Evolutionary conservation across 169 alveolate species (phyloP), one percentile per base, ranked within the genome.

Genomic region (Plasmodium malariae): DNA sequence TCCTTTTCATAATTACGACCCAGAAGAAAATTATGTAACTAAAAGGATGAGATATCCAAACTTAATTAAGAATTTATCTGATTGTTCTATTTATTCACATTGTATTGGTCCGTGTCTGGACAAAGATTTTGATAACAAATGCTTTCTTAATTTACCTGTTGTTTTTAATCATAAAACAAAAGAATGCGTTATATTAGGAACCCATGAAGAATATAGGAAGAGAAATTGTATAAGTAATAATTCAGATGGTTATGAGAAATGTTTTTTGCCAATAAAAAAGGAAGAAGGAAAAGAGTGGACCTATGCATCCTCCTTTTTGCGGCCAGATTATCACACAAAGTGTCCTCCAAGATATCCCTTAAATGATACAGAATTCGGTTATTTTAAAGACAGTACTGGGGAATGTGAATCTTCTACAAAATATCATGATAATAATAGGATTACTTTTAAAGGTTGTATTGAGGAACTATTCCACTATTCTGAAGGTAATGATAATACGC

Each of bases 331-430:
- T 55, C 34, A 62, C 57, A 62, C 69, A 48, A 76, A 76, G 43
- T 76, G 89, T 37, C 89, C 89, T 11, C 89, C 89, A 28, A 76
- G 89, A 49, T 76, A 34, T 34, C 89, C 89, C 30, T 34, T 76
- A 55, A 76, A 76, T 76, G 51, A 76, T 76, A 76, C 70, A 17
- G 76, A 30, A 65, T 76, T 76, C 45, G 89, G 89, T 21, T 76
- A 76, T 55, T 76, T 43, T 69, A 62, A 76, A 30, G 3, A 76
- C 40, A 76, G 69, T 1, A 76, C 78, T 32, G 89, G 89, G 26
- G 59, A 62, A 28, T 76, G 89, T 28, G 73, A 62, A 30, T 55
- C 78, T 17, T 14, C 74, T 62, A 51, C 17, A 30, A 76, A 30
- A 32, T 6, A 12, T 62, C 3, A 76, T 21, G 49, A 26, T 12